Evolutionary conservation across 768 basidiomycete species (phyloP).

Genomic region (Tylopilus sp.): DNA sequence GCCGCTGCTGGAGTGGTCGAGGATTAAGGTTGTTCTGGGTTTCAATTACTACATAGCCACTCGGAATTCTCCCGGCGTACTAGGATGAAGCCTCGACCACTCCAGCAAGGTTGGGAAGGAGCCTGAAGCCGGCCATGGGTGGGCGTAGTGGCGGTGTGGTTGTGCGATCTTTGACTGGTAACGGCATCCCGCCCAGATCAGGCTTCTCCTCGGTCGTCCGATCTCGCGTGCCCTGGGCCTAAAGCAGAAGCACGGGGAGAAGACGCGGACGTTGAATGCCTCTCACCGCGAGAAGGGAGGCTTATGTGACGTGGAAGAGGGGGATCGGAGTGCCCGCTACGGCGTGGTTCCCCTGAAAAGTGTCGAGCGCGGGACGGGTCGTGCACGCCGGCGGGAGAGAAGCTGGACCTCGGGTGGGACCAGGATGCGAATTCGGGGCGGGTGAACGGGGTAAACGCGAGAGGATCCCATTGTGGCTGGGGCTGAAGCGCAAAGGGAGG

Average conservation of each 20-base stretch:
- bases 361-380: slow-evolving; percentile 11
- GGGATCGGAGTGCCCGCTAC: slow-evolving; percentile 12
- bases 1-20: no score
- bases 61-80: no score
- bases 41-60: no score
- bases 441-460: slow-evolving; percentile 37
- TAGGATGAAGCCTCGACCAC: no score
- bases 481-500: slow-evolving; percentile 70
- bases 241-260: slow-evolving; percentile 13
- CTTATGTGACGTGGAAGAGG: slow-evolving; percentile 16
- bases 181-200: slow-evolving; percentile 19
- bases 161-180: slow-evolving; percentile 1
- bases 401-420: slow-evolving; percentile 28
- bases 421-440: slow-evolving; percentile 35
- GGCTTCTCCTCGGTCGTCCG: slow-evolving; percentile 19
- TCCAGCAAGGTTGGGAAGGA: no score
- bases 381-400: slow-evolving; percentile 12
- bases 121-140: no score
- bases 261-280: slow-evolving; percentile 12
- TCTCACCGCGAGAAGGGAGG: slow-evolving; percentile 15
- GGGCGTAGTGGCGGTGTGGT: neutral
- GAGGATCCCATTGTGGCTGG: slow-evolving; percentile 59
- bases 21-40: no score
- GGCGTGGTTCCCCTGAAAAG: slow-evolving; percentile 14
- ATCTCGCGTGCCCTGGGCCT: slow-evolving; percentile 13